phyloP scores from a whole-genome alignment of 305 asterid species.

The Rubia occidens region DNA sequence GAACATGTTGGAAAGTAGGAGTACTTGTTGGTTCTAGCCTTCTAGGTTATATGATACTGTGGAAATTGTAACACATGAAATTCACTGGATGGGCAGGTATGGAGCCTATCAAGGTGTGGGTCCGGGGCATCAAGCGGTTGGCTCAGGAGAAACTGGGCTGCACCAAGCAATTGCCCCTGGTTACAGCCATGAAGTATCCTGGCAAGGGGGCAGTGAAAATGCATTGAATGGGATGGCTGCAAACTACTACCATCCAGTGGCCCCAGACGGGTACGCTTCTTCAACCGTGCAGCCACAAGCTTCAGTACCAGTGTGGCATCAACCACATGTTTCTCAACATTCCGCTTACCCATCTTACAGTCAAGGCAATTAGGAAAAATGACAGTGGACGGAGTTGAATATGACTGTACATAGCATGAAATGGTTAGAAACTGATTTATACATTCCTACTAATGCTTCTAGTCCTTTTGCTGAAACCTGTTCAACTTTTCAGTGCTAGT shows the following conservation, averaged over 20 bases:
- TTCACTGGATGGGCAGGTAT: constrained; percentile 28
- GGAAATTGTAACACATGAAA: constrained; percentile 9
- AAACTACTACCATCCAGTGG: constrained; percentile 4
- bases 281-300: constrained; percentile 25
- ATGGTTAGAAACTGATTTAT: not conserved
- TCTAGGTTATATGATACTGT: not conserved
- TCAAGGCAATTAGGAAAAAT: not conserved
- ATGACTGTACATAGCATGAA: not conserved
- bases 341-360: not conserved
- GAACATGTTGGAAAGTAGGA: not conserved
- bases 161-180: constrained; percentile 6
- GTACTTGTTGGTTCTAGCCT: not conserved
- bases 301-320: constrained; percentile 6
- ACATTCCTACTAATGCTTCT: not conserved
- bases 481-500: not conserved
- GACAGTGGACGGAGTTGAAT: not conserved
- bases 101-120: constrained; percentile 17
- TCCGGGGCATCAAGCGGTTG: constrained; percentile 17
- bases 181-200: not conserved
- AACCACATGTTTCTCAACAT: not conserved
- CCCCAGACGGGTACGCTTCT: constrained; percentile 22
- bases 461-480: not conserved
- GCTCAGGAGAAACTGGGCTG: constrained; percentile 18
- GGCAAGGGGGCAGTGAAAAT: not conserved
- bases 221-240: not conserved